phyloP scores from a whole-genome alignment of 2,329 filamentous ascomycete species.

The Aquanectria penicillioides region DNA sequence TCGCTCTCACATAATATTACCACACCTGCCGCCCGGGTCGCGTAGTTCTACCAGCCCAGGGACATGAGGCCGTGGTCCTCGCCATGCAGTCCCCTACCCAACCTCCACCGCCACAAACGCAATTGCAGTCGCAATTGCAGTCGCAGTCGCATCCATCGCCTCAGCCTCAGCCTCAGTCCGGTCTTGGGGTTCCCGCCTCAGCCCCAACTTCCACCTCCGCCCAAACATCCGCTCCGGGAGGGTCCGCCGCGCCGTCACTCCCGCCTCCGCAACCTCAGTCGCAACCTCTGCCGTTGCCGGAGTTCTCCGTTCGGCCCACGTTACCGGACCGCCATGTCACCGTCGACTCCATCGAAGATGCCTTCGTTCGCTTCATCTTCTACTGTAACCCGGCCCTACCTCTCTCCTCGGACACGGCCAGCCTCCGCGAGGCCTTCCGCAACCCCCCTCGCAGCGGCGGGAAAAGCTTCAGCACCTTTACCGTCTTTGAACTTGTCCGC shows the following conservation, averaged over 20 bases:
- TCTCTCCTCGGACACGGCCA: slow-evolving; percentile 72
- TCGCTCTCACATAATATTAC: slow-evolving; percentile 24
- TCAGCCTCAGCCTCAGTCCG: slow-evolving; percentile 25
- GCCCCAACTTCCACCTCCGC: slow-evolving; percentile 13
- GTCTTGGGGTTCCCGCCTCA: slow-evolving; percentile 22
- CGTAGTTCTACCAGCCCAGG: slow-evolving; percentile 24
- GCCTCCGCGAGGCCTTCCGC: slow-evolving; percentile 80
- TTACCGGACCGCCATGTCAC: slow-evolving; percentile 76
- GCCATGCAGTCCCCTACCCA: slow-evolving; percentile 35
- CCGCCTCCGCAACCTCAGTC: slow-evolving; percentile 26
- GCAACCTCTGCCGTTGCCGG: slow-evolving; percentile 27
- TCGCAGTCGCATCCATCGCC: slow-evolving; percentile 9
- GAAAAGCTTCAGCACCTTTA: slow-evolving; percentile 83
- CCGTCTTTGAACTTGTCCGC: slow-evolving; percentile 80
- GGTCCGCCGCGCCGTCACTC: slow-evolving; percentile 10
- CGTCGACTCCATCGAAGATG: slow-evolving; percentile 78
- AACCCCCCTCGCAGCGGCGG: slow-evolving; percentile 87
- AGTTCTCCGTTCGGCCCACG: slow-evolving; percentile 36
- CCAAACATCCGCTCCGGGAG: slow-evolving; percentile 28
- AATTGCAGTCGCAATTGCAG: slow-evolving; percentile 18
- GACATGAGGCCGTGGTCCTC: slow-evolving; percentile 35
- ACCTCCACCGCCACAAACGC: slow-evolving; percentile 21
- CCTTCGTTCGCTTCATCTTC: slow-evolving; percentile 86
- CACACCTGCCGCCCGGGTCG: slow-evolving; percentile 12
- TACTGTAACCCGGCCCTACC: slow-evolving; percentile 87